Evolutionary conservation across 129 eudicot genomes (phyloP).

Genomic region (Flaveria linearis): DNA sequence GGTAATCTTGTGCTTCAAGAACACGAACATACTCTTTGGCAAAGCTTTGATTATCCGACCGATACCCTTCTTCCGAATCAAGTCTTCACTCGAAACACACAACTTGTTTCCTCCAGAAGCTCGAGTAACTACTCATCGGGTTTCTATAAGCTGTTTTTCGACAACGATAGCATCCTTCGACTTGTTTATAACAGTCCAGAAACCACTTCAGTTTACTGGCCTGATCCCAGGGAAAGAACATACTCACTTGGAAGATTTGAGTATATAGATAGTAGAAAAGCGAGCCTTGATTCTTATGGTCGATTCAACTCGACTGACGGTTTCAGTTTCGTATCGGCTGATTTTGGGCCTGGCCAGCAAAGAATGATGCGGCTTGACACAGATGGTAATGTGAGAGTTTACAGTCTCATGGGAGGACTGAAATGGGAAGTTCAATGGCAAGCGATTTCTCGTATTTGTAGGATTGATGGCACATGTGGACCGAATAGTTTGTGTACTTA

Average conservation of each 20-base stretch:
- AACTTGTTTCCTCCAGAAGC: constrained; percentile 41
- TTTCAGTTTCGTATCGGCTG: constrained; percentile 18
- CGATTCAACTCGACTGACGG: constrained; percentile 35
- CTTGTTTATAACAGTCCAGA: constrained; percentile 41
- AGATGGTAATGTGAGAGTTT: constrained; percentile 42
- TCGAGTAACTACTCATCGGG: constrained; percentile 37
- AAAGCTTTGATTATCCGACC: constrained; percentile 53
- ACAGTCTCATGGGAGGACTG: constrained; percentile 11
- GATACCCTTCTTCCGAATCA: constrained; percentile 58
- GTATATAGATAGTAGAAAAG: constrained; percentile 24
- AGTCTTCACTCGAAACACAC: constrained; percentile 26
- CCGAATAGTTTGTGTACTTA: constrained; percentile 41
- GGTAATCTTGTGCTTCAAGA: constrained; percentile 46
- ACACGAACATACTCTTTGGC: constrained; percentile 32
- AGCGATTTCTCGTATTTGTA: constrained; percentile 21
- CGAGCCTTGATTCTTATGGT: constrained; percentile 31
- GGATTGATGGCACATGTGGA: constrained; percentile 43
- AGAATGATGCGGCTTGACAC: constrained; percentile 35
- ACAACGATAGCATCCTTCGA: constrained; percentile 45
- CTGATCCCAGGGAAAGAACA: constrained; percentile 27
- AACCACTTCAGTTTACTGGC: constrained; percentile 42
- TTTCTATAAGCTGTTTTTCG: constrained; percentile 40
- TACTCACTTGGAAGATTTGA: constrained; percentile 9
- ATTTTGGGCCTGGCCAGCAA: constrained; percentile 25
- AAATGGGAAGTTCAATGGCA: constrained; percentile 47